A percentile compares a stretch with the other conserved stretches of the same genome.
phyloP scores from a whole-genome alignment of 1,284 basidiomycete genomes.

The Neonothopanus nambi region DNA sequence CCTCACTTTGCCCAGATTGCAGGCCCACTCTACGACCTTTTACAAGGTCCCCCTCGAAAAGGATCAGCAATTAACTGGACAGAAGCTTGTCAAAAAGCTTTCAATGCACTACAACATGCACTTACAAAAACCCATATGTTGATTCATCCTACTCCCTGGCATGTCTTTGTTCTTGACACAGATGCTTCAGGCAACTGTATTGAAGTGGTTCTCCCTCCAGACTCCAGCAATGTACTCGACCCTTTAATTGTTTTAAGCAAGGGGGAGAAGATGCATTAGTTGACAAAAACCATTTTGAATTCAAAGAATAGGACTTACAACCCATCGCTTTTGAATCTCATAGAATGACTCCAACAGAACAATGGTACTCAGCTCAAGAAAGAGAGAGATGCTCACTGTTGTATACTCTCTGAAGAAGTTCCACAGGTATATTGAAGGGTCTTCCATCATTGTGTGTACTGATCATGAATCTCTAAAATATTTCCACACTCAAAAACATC shows the following conservation, averaged over 20 bases:
- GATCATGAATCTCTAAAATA: conserved; percentile 4
- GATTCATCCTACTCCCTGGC: conserved; percentile 1
- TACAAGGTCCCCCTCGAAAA: neutral
- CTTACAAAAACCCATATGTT: neutral
- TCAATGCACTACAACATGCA: neutral
- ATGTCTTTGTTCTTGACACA: conserved; percentile 2
- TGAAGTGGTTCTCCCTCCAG: conserved; percentile 12
- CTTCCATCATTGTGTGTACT: neutral
- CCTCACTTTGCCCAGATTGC: neutral
- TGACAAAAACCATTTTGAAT: too few relatives aligned
- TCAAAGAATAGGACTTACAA: too few relatives aligned
- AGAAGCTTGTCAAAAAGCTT: neutral
- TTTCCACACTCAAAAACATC: conserved; percentile 9
- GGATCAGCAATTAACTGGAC: neutral
- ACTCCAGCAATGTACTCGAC: too few relatives aligned
- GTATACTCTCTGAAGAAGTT: conserved; percentile 2
- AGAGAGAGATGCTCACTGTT: conserved; percentile 18
- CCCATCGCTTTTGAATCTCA: too few relatives aligned
- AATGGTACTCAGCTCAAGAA: conserved; percentile 8
- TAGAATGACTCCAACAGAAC: conserved; percentile 5
- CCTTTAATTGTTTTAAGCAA: too few relatives aligned
- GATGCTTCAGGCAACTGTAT: conserved; percentile 9
- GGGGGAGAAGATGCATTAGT: conserved; percentile 24
- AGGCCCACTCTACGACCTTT: neutral
- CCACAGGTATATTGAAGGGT: neutral